Percentiles rank a stretch among this genome's conserved stretches.
phyloP scores from a whole-genome alignment of 345 rosid genomes.

The Luvunga scandens region DNA sequence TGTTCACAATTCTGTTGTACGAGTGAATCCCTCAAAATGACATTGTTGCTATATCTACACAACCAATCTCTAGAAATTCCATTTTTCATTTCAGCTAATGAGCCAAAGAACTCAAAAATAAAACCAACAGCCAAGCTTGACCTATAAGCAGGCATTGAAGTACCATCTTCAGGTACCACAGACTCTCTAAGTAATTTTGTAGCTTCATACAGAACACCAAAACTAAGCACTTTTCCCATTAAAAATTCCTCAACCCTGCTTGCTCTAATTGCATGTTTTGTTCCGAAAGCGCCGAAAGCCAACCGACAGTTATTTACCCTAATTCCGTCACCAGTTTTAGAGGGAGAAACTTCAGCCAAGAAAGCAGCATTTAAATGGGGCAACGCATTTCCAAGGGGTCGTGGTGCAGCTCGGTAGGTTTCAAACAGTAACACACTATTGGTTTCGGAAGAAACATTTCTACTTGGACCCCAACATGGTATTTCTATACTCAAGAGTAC shows the following conservation, averaged over 20 bases:
- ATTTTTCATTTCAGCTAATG: slow-evolving; percentile 27
- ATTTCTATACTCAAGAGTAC: slow-evolving; percentile 56
- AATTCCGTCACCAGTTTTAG: slow-evolving; percentile 33
- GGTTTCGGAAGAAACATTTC: slow-evolving; percentile 24
- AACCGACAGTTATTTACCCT: slow-evolving; percentile 46
- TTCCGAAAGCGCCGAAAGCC: slow-evolving; percentile 84
- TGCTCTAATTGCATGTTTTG: slow-evolving; percentile 69
- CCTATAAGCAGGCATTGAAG: slow-evolving; percentile 45
- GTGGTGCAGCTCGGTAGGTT: slow-evolving; percentile 80
- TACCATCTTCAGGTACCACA: slow-evolving; percentile 57
- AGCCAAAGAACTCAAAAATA: slow-evolving; percentile 60
- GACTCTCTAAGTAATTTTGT: slow-evolving; percentile 40
- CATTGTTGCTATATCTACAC: slow-evolving; percentile 12
- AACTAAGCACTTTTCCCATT: slow-evolving; percentile 49
- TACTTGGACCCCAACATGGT: slow-evolving; percentile 34
- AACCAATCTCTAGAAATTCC: slow-evolving; percentile 9
- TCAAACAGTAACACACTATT: slow-evolving; percentile 47
- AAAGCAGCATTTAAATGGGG: slow-evolving; percentile 81
- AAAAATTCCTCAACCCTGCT: slow-evolving; percentile 56
- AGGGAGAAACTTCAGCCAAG: slow-evolving; percentile 52
- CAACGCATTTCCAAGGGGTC: slow-evolving; percentile 78
- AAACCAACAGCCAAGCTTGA: slow-evolving; percentile 78
- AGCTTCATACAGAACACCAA: slow-evolving; percentile 53
- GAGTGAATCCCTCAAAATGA: slow-evolving; percentile 12
- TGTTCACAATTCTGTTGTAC: slow-evolving; percentile 10